Base-by-base conservation (phyloP, 2,329 filamentous ascomycete genomes). In the Podosphaera fusca region DNA sequence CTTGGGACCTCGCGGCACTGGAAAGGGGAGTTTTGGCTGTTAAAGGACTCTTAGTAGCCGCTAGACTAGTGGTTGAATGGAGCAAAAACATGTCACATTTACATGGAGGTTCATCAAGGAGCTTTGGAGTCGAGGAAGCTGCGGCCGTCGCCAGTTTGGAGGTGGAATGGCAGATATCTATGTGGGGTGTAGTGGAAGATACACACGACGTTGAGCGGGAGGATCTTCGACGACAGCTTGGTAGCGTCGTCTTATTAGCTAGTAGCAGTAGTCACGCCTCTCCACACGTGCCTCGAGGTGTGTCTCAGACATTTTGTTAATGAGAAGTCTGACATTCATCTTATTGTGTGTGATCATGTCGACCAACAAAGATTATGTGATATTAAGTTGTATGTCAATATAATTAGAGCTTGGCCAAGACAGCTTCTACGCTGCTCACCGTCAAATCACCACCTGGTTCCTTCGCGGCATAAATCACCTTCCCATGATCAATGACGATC, bases 121-220 rank as follows among this genome's bases (percentile, higher is more conserved):
- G 34, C n/a, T 95, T 94, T 67, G 85, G 86, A 0, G 81, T 94
- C 10, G 85, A 94, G 64, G 81, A 94, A 67, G 90, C 89, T 0
- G 82, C 86, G 0, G 74, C 77, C 64, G 83, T 84, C 12, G 81
- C 84, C 4, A 95, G 79, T 64, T 69, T 94, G 47, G 92, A 98
- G 73, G 87, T 95, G 14, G 76, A 80, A 61, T 95, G 87, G 83
- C 92, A 98, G 76, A 94, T 83, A 0, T 73, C 78, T 34, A 82
- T 85, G 70, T 96, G 92, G 90, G 92, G 92, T 7, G 89, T 95
- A 73, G 92, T 98, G 0, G 92, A 98, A 58, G 66, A 98, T 70
- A 95, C 89, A 34, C 92, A 98, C 70, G 92, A 98, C 73, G 92
- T 98, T 0, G 85, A 94, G 65, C 85, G 82, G 69, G 90, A 94